A percentile compares a stretch with the other conserved stretches of the same genome.
These are phyloP conservation scores for Naganishia sp. DNA, from an alignment of 1,284 basidiomycete genomes.

Conservation along the genomic window DNA sequence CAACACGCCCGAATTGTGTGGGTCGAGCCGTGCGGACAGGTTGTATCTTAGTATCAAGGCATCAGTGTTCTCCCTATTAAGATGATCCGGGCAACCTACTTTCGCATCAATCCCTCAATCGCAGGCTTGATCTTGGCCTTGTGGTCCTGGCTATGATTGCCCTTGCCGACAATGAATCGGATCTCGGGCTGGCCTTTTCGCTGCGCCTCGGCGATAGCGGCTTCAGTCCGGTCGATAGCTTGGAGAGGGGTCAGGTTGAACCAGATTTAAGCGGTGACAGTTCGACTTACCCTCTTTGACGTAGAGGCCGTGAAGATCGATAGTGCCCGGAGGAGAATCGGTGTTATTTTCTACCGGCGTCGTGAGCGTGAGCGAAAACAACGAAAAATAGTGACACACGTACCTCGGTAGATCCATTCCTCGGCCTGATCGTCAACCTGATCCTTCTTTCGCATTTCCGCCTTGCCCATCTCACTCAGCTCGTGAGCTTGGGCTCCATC, in stretches of 20 bases:
- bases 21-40: constrained; percentile 75
- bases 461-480: constrained; percentile 78
- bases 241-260: neutral
- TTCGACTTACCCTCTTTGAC: constrained; percentile 68
- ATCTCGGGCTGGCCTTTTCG: constrained; percentile 11
- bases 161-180: constrained; percentile 63
- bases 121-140: constrained; percentile 90
- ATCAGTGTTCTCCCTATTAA: neutral
- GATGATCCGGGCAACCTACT: constrained; percentile 52
- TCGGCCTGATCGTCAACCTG: constrained; percentile 79
- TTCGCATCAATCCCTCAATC: constrained; percentile 81
- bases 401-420: constrained; percentile 84
- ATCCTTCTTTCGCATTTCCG: constrained; percentile 77
- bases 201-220: constrained; percentile 64
- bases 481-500: constrained; percentile 81
- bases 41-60: constrained; percentile 60
- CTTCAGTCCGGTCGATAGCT: constrained; percentile 71
- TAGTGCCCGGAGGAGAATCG: constrained; percentile 68
- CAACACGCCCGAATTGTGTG: constrained; percentile 79
- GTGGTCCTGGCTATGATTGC: constrained; percentile 78
- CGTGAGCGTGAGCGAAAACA: constrained; percentile 11
- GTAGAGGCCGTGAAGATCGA: constrained; percentile 89
- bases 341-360: constrained; percentile 72
- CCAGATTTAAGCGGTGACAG: neutral
- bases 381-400: neutral